Conservation (phyloP, 345 rosid species). For the Corchorus capsularis region DNA sequence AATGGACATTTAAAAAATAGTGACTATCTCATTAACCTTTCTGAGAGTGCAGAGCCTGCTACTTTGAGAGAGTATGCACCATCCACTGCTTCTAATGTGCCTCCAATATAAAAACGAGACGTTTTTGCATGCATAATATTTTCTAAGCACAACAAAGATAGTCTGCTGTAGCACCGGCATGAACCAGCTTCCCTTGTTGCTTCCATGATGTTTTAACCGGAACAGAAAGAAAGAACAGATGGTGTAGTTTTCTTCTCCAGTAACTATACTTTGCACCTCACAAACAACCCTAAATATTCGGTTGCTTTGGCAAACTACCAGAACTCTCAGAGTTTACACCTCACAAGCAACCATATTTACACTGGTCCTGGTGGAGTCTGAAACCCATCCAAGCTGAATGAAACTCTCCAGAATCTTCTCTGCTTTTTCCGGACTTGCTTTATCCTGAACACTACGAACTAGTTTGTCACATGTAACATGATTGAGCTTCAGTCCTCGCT, state of each 20-base stretch:
- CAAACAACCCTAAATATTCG: slow-evolving; percentile 18
- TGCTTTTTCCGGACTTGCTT: slow-evolving; percentile 50
- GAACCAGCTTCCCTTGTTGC: not conserved
- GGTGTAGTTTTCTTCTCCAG: slow-evolving; percentile 14
- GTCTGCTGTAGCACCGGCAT: not conserved
- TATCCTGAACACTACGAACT: slow-evolving; percentile 46
- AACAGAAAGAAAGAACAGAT: not conserved
- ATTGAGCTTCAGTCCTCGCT: slow-evolving; percentile 48
- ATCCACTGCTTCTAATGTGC: not conserved
- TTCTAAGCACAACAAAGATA: not conserved
- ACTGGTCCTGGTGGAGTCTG: slow-evolving; percentile 34
- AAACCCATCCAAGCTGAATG: slow-evolving; percentile 52
- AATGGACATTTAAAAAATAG: not conserved
- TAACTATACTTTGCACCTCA: slow-evolving; percentile 19
- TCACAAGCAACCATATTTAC: not conserved
- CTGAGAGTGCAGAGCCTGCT: not conserved
- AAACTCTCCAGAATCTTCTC: slow-evolving; percentile 50
- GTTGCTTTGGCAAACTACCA: slow-evolving; percentile 29
- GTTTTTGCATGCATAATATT: slow-evolving; percentile 2
- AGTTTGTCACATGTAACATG: slow-evolving; percentile 47
- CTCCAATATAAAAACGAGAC: slow-evolving; percentile 9
- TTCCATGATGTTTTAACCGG: not conserved
- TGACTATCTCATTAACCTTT: slow-evolving; percentile 6
- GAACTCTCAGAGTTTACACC: slow-evolving; percentile 12
- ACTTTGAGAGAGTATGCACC: not conserved